Percentiles rank a stretch among this genome's conserved stretches.
These are phyloP conservation scores for Phytopythium sindhum DNA, from an alignment of 352 stramenopile species.

Conservation along the genomic window DNA sequence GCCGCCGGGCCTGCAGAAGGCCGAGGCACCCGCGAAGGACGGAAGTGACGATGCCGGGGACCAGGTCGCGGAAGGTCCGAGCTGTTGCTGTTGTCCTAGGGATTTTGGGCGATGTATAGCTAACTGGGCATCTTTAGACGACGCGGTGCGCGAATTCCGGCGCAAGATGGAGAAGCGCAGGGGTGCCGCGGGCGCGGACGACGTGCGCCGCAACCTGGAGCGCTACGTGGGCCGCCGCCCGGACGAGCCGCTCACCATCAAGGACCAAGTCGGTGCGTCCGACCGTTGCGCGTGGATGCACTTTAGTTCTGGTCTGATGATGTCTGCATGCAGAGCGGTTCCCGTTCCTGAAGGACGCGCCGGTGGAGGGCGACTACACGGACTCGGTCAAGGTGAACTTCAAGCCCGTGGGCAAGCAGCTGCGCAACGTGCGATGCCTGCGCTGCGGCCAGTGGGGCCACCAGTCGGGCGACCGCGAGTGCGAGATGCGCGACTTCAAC, in stretches of 20 bases:
- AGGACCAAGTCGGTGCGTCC: slow-evolving; percentile 60
- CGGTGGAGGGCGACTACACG: slow-evolving; percentile 83
- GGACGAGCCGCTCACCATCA: slow-evolving; percentile 74
- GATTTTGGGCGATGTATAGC: no score
- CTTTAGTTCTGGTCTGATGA: background rate
- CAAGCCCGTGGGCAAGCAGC: slow-evolving; percentile 74
- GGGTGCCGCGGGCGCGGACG: slow-evolving; percentile 8
- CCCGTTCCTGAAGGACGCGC: slow-evolving; percentile 86
- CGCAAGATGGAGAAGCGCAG: slow-evolving; percentile 43
- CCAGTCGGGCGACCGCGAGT: slow-evolving; percentile 82
- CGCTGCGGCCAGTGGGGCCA: slow-evolving; percentile 83
- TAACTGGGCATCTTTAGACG: slow-evolving; percentile 24
- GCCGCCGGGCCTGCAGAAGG: slow-evolving; percentile 58
- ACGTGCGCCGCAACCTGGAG: slow-evolving; percentile 54
- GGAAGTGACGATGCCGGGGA: slow-evolving; percentile 24
- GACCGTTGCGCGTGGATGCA: background rate
- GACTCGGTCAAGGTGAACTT: slow-evolving; percentile 84
- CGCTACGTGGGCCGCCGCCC: slow-evolving; percentile 63
- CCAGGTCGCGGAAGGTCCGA: slow-evolving; percentile 19
- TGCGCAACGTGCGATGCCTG: slow-evolving; percentile 85
- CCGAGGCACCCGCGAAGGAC: slow-evolving; percentile 20
- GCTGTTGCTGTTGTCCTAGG: background rate
- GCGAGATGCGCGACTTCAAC: slow-evolving; percentile 66
- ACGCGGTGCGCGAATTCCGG: slow-evolving; percentile 66
- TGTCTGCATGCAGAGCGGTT: slow-evolving; percentile 53